Evolutionary conservation across 768 basidiomycete species (phyloP), one percentile per base, ranked within the genome.

Genomic region (Lactarius evosmus): DNA sequence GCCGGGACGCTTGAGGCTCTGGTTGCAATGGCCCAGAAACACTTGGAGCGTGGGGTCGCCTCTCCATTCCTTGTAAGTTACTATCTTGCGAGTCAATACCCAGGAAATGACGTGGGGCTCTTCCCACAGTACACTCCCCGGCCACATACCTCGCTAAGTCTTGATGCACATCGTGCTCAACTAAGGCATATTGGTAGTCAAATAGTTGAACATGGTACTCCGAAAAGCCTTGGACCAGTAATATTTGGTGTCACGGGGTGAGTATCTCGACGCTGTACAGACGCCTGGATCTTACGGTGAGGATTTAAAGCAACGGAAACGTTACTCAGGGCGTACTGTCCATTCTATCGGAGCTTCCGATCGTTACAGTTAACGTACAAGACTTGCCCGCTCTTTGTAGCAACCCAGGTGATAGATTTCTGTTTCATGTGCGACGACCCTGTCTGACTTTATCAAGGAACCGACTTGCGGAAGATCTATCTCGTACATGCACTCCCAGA

Each of bases 1-100:
- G 91, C 91, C 12, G 94, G 93, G 14, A 86, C 86, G 7, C 82
- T 93, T 2, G 94, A 95, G 75, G 88, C 91, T 0, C 80, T 95
- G 27, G 83, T 81, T 1, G 80, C 90, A 5, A 84, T 91, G 72
- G 93, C 91, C 0, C 87, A 93, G 50, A 83, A 85, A 1, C 85
- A 93, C 69, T 80, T 96, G 6, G 84, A 89, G 70, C 77, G 85
- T 8, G 95, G 95, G 0, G 79, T 93, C 4, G 85, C 91, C 0
- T 88, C 89, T 2, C 91, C 94, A 0, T 90, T 96, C 72, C 79
- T 96, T 7, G 92, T 91, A 69, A 61, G 88, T 75, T 27, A 29
- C 34, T n/a, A 29, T 4, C 41, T 41, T 46, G 17, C 4, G 16
- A 34, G 12, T 19, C 33, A 1, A 34, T 29, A 19, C 29, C 19